Conservation (phyloP, 257 asterid genomes). For the Ehretia macrophylla region DNA sequence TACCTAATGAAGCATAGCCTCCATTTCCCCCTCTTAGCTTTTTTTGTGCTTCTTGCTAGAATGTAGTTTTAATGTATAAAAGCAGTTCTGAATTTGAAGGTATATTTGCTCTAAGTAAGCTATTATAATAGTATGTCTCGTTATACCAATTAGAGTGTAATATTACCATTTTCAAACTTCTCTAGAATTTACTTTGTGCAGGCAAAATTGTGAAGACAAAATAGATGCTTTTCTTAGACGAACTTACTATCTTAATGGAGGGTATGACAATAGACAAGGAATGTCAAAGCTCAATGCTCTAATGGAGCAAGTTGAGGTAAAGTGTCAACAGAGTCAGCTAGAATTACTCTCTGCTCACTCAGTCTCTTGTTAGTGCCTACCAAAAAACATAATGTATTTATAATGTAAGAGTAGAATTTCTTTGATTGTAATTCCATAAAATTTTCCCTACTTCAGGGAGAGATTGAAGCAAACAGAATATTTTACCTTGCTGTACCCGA, state of each 20-base stretch:
- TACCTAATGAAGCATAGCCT: no score
- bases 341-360: no score
- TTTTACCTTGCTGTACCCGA: slow-evolving; percentile 54
- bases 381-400: not conserved
- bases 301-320: slow-evolving; percentile 49
- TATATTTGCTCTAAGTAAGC: no score
- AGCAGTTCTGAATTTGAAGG: no score
- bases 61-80: no score
- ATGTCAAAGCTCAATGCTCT: slow-evolving; percentile 37
- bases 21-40: no score
- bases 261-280: slow-evolving; percentile 44
- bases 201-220: slow-evolving; percentile 40
- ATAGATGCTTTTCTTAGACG: slow-evolving; percentile 40
- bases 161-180: not conserved
- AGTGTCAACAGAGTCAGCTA: not conserved
- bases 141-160: no score
- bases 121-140: no score
- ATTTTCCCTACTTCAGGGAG: slow-evolving; percentile 30
- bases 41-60: no score
- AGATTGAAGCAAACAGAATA: slow-evolving; percentile 38
- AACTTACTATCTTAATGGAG: slow-evolving; percentile 38
- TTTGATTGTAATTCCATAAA: slow-evolving; percentile 17
- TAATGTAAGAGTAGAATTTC: not conserved
- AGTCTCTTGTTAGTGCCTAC: no score
- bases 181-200: slow-evolving; percentile 16